phyloP scores from a whole-genome alignment of 2,329 filamentous ascomycete species.

The Clarireedia paspali region DNA sequence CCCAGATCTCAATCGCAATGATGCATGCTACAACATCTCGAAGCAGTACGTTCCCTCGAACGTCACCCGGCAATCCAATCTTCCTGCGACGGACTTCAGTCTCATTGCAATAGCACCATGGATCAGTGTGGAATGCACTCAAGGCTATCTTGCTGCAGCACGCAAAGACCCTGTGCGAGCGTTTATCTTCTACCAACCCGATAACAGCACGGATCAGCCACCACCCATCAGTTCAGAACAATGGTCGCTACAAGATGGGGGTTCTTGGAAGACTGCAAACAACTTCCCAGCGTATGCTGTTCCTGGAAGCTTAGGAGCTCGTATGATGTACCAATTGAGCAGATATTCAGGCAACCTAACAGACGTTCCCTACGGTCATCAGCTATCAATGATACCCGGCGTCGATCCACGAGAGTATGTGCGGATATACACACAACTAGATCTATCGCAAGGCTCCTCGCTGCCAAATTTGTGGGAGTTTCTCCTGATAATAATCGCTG shows the following conservation, averaged over 20 bases:
- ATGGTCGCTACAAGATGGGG: conserved; percentile 66
- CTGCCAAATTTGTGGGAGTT: conserved; percentile 80
- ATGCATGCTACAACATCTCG: conserved; percentile 57
- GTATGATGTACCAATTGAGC: conserved; percentile 64
- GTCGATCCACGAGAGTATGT: conserved; percentile 51
- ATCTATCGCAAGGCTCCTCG: conserved; percentile 36
- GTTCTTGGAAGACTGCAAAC: conserved; percentile 63
- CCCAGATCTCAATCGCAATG: conserved; percentile 53
- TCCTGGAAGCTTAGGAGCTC: conserved; percentile 55
- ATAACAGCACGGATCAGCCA: conserved; percentile 50
- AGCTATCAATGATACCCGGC: conserved; percentile 48
- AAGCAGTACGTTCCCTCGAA: conserved; percentile 64
- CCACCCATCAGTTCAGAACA: conserved; percentile 54
- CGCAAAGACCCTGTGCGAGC: conserved; percentile 50
- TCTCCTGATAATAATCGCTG: conserved; percentile 59
- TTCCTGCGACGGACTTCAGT: conserved; percentile 62
- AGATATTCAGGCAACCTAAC: conserved; percentile 72
- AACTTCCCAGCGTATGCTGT: conserved; percentile 79
- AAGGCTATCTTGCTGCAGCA: conserved; percentile 61
- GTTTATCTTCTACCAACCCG: conserved; percentile 56
- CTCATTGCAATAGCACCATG: conserved; percentile 81
- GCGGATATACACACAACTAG: conserved; percentile 50
- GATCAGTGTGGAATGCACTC: conserved; percentile 66
- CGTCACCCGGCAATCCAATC: conserved; percentile 63
- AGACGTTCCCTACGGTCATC: conserved; percentile 47